Percentiles rank a stretch among this genome's conserved stretches.
Conservation (phyloP, 257 asterid genomes). For the Lycium ferocissimum region DNA sequence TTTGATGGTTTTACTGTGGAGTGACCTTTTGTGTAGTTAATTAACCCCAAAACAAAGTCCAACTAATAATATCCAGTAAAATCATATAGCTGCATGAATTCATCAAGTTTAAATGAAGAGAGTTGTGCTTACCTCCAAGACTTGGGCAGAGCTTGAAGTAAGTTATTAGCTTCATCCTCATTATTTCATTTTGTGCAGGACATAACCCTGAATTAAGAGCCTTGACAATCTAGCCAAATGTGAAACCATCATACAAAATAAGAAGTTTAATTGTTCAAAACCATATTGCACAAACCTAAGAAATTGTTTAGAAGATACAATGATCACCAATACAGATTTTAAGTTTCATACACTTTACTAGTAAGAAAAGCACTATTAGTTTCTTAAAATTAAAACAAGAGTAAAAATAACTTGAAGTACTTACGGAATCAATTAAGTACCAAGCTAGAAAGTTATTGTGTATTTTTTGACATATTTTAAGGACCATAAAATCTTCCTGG, state of each 20-base stretch:
- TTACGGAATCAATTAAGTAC: not conserved
- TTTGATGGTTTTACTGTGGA: no score
- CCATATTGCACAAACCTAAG: not conserved
- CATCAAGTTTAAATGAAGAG: no score
- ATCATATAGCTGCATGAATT: no score
- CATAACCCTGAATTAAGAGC: not conserved
- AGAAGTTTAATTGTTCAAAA: not conserved
- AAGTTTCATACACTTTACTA: no score
- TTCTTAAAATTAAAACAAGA: not conserved
- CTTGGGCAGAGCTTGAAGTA: not conserved
- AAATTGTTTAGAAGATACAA: no score
- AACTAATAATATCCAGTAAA: no score
- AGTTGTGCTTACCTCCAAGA: not conserved
- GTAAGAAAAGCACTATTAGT: not conserved
- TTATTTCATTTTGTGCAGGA: no score
- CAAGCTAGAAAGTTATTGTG: not conserved
- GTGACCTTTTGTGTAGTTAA: no score
- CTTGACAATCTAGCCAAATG: not conserved
- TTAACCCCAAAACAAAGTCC: no score
- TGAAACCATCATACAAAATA: not conserved
- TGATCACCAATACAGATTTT: no score
- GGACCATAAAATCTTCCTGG: no score
- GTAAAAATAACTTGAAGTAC: not conserved
- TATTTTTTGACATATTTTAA: no score
- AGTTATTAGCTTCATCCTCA: not conserved